Evolutionary conservation across 257 asterid species (phyloP).

Genomic region (Rauvolfia tetraphylla): DNA sequence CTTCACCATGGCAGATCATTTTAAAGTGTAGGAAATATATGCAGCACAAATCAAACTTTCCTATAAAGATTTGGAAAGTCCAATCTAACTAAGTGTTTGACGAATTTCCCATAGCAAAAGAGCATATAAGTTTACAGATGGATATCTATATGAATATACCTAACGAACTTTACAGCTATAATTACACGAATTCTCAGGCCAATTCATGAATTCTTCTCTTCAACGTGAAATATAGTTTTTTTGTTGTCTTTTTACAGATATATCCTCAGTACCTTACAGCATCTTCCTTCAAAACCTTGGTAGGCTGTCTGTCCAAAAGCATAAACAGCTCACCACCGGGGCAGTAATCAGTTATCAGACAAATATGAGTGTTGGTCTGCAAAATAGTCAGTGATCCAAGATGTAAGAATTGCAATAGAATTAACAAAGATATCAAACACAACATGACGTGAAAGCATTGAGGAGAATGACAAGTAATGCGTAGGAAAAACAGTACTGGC

Average conservation of each 20-base stretch:
- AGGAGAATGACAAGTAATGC: neutral
- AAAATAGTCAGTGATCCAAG: slow-evolving; percentile 20
- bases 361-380: slow-evolving; percentile 92
- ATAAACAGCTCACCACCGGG: slow-evolving; percentile 14
- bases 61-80: neutral
- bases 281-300: slow-evolving; percentile 72
- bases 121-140: neutral
- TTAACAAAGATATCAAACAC: neutral
- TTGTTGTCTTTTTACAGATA: neutral
- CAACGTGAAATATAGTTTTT: neutral
- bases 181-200: neutral
- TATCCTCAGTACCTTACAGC: slow-evolving; percentile 59
- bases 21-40: neutral
- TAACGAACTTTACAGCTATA: neutral
- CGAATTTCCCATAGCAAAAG: neutral
- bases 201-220: neutral
- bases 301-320: slow-evolving; percentile 14
- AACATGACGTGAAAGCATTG: neutral
- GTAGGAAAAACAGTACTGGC: neutral
- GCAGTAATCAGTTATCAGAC: slow-evolving; percentile 62
- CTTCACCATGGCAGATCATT: neutral
- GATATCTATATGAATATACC: neutral
- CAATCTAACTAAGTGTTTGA: neutral
- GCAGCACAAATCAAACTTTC: neutral
- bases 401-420: slow-evolving; percentile 10